Evolutionary conservation across 129 eudicot genomes (phyloP), one percentile per base, ranked within the genome.

Genomic region (Chrysanthemum seticuspe): DNA sequence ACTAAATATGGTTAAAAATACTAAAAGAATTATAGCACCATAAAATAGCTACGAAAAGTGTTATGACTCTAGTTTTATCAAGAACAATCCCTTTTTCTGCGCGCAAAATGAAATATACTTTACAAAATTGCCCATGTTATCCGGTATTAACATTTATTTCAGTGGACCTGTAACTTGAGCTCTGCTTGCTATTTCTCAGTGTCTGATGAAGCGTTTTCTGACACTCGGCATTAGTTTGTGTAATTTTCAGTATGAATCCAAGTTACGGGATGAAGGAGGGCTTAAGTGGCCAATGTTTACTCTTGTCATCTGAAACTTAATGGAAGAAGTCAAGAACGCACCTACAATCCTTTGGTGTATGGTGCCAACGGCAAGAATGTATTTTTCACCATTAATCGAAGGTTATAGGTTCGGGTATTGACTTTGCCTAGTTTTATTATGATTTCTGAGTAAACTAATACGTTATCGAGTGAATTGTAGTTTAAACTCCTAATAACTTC

Each of bases 271-370:
- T 31, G 76, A 29, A 72, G 70, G 76, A 79, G 53, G 72, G 71
- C 25, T 67, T 72, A 68, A 71, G 78, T 25, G n/a, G 83, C 79
- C 59, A 54, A 76, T 70, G 89, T 87, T 78, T 85, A 78, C 85
- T 71, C 64, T 21, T 62, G 65, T 80, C 65, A 21, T 78, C 65
- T 45, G 72, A 61, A 76, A 67, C 80, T 6, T 62, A 55, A 71
- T 72, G 85, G 81, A 86, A 75, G 80, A 88, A 95, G 99, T 95
- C 99, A 95, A 95, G 99, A 95, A 95, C 99, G 99, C 82, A 95
- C 99, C 99, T 90, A 47, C 68, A 78, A 76, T 80, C 90, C 87
- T 84, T 78, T 81, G 88, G 81, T 21, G 29, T 64, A 63, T 80
- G 89, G 89, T 74, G 83, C 29, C 59, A 65, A 58, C 74, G 25